Base-by-base conservation (phyloP, 83 land plant genomes). In the Picea abies region DNA sequence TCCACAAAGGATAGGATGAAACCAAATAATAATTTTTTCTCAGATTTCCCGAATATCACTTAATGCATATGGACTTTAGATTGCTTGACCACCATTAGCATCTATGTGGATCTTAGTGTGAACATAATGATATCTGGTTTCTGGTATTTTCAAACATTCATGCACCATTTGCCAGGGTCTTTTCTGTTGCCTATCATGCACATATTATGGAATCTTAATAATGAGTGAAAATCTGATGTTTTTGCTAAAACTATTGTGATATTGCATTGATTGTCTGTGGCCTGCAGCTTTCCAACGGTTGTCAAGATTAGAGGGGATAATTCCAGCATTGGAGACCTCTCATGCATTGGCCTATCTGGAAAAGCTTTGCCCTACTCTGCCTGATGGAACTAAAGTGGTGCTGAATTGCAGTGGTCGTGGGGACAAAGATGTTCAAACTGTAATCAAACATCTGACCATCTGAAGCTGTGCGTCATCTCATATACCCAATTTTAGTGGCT, bases 391-490 rank as follows among this genome's bases (percentile, higher is more conserved):
- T 6, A 95, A 90, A 77, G 90, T 96, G 11, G 94, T 96, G 2
- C 83, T 96, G 0, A 93, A 92, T 73, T 93, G 92, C 87, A 96
- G 99, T 79, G 97, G 99, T 58, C 88, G 99, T 19, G 99, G 97
- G 20, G 97, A 96, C 81, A 96, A 96, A 78, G 99, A 94, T 79
- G 96, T 88, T 58, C 88, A 92, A 63, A 92, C 87, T 63, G 93
- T 82, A 12, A 88, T 88, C 63, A 90, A 88, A 76, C 78, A 82
- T 35, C 63, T 49, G 83, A 81, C 71, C 52, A 26, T 81, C 73
- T 81, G 52, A 81, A 49, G 19, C 49, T 71, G 22, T 47, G 39
- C 17, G 35, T 71, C 37, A 47, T 26, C 39, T 39, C 39, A 17
- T 41, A 39, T 39, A 71, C 19, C 26, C 22, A 44, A 41, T 20